A percentile compares a stretch with the other conserved stretches of the same genome.
phyloP scores from a whole-genome alignment of 1,284 basidiomycete species.

The Amylostereum chailletii region DNA sequence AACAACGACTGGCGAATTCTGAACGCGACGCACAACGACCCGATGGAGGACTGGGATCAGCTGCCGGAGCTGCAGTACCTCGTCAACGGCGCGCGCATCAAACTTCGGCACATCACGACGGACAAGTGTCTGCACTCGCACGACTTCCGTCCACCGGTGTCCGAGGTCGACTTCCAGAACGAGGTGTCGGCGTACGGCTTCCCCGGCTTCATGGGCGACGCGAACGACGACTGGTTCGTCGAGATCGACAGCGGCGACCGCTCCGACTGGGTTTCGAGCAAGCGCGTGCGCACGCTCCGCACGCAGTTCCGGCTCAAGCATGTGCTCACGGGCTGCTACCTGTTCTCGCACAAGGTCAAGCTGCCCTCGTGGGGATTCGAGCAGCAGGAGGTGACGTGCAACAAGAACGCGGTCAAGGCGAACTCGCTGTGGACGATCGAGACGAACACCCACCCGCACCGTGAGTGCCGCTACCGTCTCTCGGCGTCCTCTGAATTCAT shows the following conservation, averaged over 20 bases:
- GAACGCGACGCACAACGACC: constrained; percentile 52
- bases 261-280: constrained; percentile 58
- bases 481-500: not conserved
- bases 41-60: constrained; percentile 46
- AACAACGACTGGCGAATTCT: constrained; percentile 89
- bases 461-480: constrained; percentile 38
- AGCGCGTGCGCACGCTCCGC: constrained; percentile 72
- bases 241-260: constrained; percentile 75
- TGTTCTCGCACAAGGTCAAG: constrained; percentile 98
- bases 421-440: constrained; percentile 97
- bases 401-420: constrained; percentile 86
- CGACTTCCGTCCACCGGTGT: constrained; percentile 90
- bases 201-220: constrained; percentile 77
- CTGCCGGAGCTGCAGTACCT: constrained; percentile 55
- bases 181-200: constrained; percentile 89
- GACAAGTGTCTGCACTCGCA: constrained; percentile 92
- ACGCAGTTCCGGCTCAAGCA: constrained; percentile 85
- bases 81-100: constrained; percentile 65
- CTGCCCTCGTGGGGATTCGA: constrained; percentile 97
- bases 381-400: constrained; percentile 98
- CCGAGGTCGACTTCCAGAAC: constrained; percentile 98
- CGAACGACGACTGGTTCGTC: constrained; percentile 93
- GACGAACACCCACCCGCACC: constrained; percentile 68
- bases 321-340: constrained; percentile 84
- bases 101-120: constrained; percentile 76